Base-by-base conservation (phyloP, 2,329 filamentous ascomycete species). In the Penicillium sp. region DNA sequence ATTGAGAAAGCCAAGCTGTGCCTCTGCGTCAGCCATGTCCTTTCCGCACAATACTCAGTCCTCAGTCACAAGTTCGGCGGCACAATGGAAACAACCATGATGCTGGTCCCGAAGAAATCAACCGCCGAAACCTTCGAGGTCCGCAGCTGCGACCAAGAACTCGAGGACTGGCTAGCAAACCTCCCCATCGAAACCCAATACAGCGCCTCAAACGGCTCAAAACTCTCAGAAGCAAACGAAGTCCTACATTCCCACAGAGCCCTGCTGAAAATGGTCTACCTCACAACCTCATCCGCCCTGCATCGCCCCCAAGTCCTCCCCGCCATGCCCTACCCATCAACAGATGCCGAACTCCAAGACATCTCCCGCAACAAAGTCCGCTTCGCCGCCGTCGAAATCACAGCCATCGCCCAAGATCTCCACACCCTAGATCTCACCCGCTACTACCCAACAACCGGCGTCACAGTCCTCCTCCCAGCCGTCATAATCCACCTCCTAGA, bases 401-500 rank as follows among this genome's bases (percentile, higher is more conserved):
- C 92, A 2, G 84, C 84, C 53, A 92, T 96, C 73, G 89, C 90
- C 1, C 84, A 88, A 44, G 87, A 91, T 60, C 79, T 97, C 42
- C 88, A 91, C 68, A 80, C 82, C 34, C 78, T 87, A 44, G 83
- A 87, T 45, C 80, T 96, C 11, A 91, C 93, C 58, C 84, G 83
- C 53, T 96, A 86, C 66, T 82, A 96, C 8, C 92, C 92, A 1
- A 96, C 92, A 0, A 93, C 91, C 0, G 92, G 92, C 38, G 92
- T 96, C 9, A 96, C 92, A 0, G 91, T 95, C 39, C 86, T 97
- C 5, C 83, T 96, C 1, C 92, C 92, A 0, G 92, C 92, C 18
- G 93, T 96, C 77, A 96, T 96, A 63, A 95, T 96, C 51, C 92
- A 96, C 68, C 82, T 97, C 16, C 83, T 96, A 7, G 91, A 96